Percentiles rank a stretch among this genome's conserved stretches.
phyloP scores from a whole-genome alignment of 176 grass and related monocot genomes.

The Puccinellia tenuiflora region DNA sequence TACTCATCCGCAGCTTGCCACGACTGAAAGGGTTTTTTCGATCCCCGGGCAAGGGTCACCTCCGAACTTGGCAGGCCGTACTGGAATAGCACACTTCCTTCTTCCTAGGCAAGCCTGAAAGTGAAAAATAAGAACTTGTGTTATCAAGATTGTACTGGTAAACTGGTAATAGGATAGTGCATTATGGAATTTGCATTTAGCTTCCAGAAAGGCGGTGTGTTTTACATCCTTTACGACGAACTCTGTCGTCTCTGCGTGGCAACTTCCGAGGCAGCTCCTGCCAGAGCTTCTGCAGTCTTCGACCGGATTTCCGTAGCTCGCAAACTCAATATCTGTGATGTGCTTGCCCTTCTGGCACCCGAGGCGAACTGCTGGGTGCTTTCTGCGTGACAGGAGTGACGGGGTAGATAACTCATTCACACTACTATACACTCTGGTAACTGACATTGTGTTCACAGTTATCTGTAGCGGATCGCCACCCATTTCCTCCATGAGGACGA shows the following conservation, averaged over 20 bases:
- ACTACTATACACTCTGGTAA: conserved; percentile 18
- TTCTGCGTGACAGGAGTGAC: conserved; percentile 16
- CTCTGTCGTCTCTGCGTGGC: conserved; percentile 27
- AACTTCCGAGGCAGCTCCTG: conserved; percentile 18
- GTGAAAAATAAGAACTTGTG: not conserved
- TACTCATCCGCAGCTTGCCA: conserved; percentile 40
- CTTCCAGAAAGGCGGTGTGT: not conserved
- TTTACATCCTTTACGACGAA: conserved; percentile 40
- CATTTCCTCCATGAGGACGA: conserved; percentile 64
- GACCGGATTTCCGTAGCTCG: conserved; percentile 39
- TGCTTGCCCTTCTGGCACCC: conserved; percentile 30
- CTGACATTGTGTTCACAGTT: conserved; percentile 53
- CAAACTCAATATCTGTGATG: conserved; percentile 39
- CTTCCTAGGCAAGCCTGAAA: conserved; percentile 47
- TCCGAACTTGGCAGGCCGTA: no score
- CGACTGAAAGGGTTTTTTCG: conserved; percentile 42
- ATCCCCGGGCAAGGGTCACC: conserved; percentile 25
- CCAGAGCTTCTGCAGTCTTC: conserved; percentile 25
- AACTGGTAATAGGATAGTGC: not conserved
- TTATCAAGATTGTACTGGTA: not conserved
- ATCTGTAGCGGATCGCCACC: conserved; percentile 55
- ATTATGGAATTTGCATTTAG: not conserved
- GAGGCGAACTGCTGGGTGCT: conserved; percentile 27
- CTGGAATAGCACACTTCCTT: conserved; percentile 32
- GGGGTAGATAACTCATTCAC: conserved; percentile 22